These are phyloP conservation scores for Colletotrichum viniferum DNA, from an alignment of 2,329 filamentous ascomycete species.

Conservation along the genomic window DNA sequence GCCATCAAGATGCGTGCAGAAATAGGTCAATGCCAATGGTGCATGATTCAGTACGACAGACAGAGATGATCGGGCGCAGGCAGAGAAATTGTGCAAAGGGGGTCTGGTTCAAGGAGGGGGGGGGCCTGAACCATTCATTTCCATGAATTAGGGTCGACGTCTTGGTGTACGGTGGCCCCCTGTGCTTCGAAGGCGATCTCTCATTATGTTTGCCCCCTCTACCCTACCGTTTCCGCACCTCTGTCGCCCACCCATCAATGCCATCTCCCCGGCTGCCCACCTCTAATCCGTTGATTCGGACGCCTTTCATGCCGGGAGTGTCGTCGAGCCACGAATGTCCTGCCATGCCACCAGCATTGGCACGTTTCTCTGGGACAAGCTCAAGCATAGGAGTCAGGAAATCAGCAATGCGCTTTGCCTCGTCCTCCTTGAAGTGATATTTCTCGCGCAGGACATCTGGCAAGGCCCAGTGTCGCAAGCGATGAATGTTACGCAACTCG, in stretches of 20 bases:
- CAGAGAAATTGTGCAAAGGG: not conserved
- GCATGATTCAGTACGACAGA: not conserved
- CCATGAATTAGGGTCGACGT: constrained; percentile 6
- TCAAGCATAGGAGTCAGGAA: constrained; percentile 93
- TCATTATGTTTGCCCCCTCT: constrained; percentile 9
- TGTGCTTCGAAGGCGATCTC: not conserved
- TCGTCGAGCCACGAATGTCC: constrained; percentile 82
- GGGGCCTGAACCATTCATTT: constrained; percentile 3
- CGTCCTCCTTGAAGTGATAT: constrained; percentile 89
- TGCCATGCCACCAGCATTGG: constrained; percentile 96
- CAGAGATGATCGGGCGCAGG: not conserved
- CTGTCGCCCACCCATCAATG: constrained; percentile 91
- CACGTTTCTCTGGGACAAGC: constrained; percentile 83
- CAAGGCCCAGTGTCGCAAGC: constrained; percentile 93
- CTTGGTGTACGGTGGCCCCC: constrained; percentile 6
- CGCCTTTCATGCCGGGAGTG: constrained; percentile 84
- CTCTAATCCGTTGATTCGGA: constrained; percentile 73
- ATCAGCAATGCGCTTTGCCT: constrained; percentile 76
- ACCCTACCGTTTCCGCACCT: constrained; percentile 79
- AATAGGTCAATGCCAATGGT: not conserved
- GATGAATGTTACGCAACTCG: constrained; percentile 95
- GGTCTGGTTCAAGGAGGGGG: not conserved
- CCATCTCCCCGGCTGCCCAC: constrained; percentile 87
- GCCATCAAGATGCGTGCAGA: not conserved
- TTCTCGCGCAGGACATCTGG: constrained; percentile 94